These are phyloP conservation scores for Trematosphaeria pertusa DNA, from an alignment of 2,329 filamentous ascomycete species.

Conservation along the genomic window DNA sequence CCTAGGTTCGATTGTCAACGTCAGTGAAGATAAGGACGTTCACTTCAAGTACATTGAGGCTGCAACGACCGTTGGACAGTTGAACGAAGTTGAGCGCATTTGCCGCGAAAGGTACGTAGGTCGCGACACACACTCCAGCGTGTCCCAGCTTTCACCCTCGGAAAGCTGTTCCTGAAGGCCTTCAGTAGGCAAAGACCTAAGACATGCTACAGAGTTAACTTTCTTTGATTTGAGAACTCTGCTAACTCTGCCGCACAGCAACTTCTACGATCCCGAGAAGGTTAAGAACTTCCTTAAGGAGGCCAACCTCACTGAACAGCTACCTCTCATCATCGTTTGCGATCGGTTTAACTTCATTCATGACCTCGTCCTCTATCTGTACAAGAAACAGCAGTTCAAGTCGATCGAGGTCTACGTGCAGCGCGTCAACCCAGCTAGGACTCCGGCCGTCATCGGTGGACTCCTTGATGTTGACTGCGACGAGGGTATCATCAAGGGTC, in stretches of 20 bases:
- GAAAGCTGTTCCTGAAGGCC: no score
- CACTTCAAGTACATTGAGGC: conserved; percentile 99
- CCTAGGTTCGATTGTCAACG: conserved; percentile 95
- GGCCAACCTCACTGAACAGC: conserved; percentile 86
- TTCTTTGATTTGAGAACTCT: no score
- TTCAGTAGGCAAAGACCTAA: no score
- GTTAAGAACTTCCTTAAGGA: conserved; percentile 99
- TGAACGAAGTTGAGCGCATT: conserved; percentile 95
- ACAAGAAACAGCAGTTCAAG: conserved; percentile 99
- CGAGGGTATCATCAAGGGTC: conserved; percentile 91
- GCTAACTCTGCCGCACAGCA: neutral
- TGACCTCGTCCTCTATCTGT: conserved; percentile 93
- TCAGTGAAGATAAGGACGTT: conserved; percentile 93
- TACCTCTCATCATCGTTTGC: conserved; percentile 97
- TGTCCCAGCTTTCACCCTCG: no score
- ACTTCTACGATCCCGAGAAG: conserved; percentile 85
- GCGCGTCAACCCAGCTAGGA: conserved; percentile 89
- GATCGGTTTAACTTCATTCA: conserved; percentile 99
- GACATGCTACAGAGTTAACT: no score
- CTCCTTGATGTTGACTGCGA: conserved; percentile 97
- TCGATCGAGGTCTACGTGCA: conserved; percentile 99
- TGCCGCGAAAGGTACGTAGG: conserved; percentile 70
- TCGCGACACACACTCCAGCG: conserved; percentile 6
- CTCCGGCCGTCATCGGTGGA: conserved; percentile 91
- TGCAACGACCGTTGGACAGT: conserved; percentile 89